Conservation (phyloP, 179 eudicot species). For the Sideroxylon spinosum region DNA sequence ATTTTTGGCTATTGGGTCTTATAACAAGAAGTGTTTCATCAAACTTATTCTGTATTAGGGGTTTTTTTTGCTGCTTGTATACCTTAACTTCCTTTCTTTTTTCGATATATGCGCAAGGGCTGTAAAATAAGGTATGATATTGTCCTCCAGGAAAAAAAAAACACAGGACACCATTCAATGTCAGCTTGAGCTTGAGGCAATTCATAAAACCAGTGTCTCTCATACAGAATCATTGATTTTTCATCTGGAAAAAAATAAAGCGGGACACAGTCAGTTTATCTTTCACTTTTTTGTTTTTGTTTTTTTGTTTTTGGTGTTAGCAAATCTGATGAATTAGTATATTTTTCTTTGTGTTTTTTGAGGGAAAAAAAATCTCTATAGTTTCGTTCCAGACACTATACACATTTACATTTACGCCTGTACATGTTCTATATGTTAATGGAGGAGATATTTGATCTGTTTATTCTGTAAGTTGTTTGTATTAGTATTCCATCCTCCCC, state of each 20-base stretch:
- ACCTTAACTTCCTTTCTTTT: background rate
- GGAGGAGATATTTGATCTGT: background rate
- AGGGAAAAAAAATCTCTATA: too few relatives aligned
- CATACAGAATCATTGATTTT: background rate
- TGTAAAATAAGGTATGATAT: background rate
- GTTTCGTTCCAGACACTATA: background rate
- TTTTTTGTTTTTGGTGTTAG: too few relatives aligned
- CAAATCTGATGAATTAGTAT: too few relatives aligned
- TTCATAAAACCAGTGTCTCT: background rate
- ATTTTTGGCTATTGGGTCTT: background rate
- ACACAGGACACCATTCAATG: background rate
- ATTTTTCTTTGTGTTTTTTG: too few relatives aligned
- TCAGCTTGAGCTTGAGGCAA: background rate
- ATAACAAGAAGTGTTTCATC: too few relatives aligned
- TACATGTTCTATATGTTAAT: background rate
- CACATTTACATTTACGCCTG: background rate
- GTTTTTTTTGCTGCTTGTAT: background rate
- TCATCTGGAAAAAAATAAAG: background rate
- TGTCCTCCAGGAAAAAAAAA: background rate
- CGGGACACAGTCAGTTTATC: too few relatives aligned
- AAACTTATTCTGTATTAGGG: background rate
- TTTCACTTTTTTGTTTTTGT: too few relatives aligned
- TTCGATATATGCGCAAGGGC: background rate
- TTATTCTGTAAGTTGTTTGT: constrained; percentile 1
- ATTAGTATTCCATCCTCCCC: background rate